Percentiles rank a stretch among this genome's conserved stretches.
These are phyloP conservation scores for Umbelopsis sp. DNA, from an alignment of 192 early-diverging fungal species.

Conservation along the genomic window DNA sequence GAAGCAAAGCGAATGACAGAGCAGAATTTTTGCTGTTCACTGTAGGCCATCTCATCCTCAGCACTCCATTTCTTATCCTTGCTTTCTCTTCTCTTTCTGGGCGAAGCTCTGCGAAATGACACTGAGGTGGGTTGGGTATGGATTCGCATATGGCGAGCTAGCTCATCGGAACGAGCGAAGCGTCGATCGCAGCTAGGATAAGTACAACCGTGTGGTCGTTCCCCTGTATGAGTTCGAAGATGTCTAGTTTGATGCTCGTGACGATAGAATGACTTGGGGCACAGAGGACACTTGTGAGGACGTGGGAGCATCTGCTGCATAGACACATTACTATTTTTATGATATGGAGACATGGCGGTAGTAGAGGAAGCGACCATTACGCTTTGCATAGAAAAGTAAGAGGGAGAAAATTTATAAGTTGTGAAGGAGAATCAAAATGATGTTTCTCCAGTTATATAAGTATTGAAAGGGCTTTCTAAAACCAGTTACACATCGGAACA, in stretches of 20 bases:
- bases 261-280: conserved; percentile 73
- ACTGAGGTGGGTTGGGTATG: conserved; percentile 47
- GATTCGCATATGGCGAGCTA: conserved; percentile 51
- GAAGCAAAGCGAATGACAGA: conserved; percentile 38
- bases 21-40: conserved; percentile 36
- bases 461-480: background rate
- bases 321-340: conserved; percentile 1
- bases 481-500: conserved; percentile 11
- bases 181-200: conserved; percentile 69
- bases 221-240: conserved; percentile 83
- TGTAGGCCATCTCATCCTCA: conserved; percentile 42
- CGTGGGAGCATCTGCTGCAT: conserved; percentile 40
- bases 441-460: background rate
- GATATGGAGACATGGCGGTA: background rate
- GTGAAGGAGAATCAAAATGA: background rate
- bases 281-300: conserved; percentile 59
- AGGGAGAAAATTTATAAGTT: background rate
- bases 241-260: conserved; percentile 85
- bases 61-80: conserved; percentile 22
- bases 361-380: background rate
- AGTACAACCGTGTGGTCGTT: conserved; percentile 80
- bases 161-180: conserved; percentile 83
- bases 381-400: background rate
- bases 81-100: conserved; percentile 19
- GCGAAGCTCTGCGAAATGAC: conserved; percentile 31